Percentiles rank a stretch among this genome's conserved stretches.
phyloP scores from a whole-genome alignment of 345 rosid genomes.

The Theobroma cacao region DNA sequence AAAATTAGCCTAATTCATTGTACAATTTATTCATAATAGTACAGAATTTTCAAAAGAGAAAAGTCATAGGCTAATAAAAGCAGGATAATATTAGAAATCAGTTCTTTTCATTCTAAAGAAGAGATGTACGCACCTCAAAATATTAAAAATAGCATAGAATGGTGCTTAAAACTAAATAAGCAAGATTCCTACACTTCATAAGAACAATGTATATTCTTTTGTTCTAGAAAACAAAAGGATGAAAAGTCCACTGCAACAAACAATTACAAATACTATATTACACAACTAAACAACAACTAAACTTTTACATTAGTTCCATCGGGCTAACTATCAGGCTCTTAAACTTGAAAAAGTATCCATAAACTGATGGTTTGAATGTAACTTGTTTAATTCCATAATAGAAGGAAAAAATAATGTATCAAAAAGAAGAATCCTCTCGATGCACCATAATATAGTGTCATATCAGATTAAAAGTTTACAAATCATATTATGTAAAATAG shows the following conservation, averaged over 20 bases:
- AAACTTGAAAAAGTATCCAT: not conserved
- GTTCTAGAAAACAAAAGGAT: conserved; percentile 68
- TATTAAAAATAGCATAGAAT: not conserved
- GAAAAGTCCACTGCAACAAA: conserved; percentile 72
- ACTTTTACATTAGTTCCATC: not conserved
- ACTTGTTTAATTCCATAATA: not conserved
- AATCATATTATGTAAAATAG: not conserved
- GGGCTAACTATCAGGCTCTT: not conserved
- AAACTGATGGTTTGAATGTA: not conserved
- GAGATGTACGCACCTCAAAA: not conserved
- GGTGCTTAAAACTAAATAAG: conserved; percentile 70
- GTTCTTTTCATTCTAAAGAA: not conserved
- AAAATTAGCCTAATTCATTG: no score
- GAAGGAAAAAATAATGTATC: not conserved
- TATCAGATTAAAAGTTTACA: not conserved
- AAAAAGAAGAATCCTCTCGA: not conserved
- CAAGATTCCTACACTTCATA: conserved; percentile 77
- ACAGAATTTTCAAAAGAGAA: no score
- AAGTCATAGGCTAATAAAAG: conserved; percentile 7
- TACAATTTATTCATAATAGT: no score
- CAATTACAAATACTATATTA: conserved; percentile 11
- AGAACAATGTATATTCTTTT: conserved; percentile 75
- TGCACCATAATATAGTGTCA: not conserved
- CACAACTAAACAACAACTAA: not conserved
- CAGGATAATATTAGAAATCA: not conserved